Evolutionary conservation across 2,329 filamentous ascomycete species (phyloP).

Genomic region (Alternaria gaisen): DNA sequence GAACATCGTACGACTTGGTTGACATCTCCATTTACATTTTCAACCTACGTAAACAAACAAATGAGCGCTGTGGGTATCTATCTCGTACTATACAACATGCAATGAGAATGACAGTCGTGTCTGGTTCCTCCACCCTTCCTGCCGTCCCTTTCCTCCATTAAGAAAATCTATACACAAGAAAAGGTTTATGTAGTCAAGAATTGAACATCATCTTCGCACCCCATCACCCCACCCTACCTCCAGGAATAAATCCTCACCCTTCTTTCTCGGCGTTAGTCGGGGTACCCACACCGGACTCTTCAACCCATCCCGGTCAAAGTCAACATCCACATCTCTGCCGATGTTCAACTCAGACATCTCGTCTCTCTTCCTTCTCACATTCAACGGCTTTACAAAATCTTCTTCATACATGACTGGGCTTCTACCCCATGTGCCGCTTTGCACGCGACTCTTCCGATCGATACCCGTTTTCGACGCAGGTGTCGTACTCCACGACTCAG

Average conservation of each 20-base stretch:
- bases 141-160: not conserved
- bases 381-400: conserved; percentile 37
- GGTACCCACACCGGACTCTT: conserved; percentile 68
- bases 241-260: conserved; percentile 70
- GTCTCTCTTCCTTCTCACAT: conserved; percentile 29
- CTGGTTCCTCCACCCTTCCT: not conserved
- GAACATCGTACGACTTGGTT: not conserved
- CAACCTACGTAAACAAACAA: not conserved
- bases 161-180: conserved; percentile 19
- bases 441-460: conserved; percentile 33
- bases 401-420: conserved; percentile 41
- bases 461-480: conserved; percentile 23
- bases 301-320: conserved; percentile 33
- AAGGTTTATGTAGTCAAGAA: conserved; percentile 9
- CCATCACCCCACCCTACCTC: conserved; percentile 45
- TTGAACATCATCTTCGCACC: conserved; percentile 1
- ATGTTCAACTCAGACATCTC: conserved; percentile 31
- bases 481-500: conserved; percentile 33
- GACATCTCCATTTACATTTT: not conserved
- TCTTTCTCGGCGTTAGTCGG: conserved; percentile 70
- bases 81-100: conserved; percentile 16
- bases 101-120: conserved; percentile 15
- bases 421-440: conserved; percentile 38
- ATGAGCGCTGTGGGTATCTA: conserved; percentile 21
- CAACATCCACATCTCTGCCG: conserved; percentile 25